Base-by-base conservation (phyloP, 2,329 filamentous ascomycete genomes). In the Colletotrichum theobromicola region DNA sequence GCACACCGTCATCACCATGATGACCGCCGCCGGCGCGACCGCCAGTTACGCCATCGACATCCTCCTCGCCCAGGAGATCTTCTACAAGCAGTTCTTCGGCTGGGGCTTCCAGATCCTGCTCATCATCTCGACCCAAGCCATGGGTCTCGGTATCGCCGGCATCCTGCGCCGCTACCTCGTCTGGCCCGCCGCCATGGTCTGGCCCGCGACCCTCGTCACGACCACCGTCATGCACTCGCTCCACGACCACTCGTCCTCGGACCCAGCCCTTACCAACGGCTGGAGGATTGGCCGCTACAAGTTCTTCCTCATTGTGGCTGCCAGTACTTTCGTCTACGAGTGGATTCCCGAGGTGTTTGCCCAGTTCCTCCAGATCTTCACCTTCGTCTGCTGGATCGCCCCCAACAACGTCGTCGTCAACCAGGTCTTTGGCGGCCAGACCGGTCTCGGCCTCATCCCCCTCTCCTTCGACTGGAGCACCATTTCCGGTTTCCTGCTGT, bases 251-350 rank as follows among this genome's bases (percentile, higher is more conserved):
- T 83, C 84, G 5, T 81, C 80, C 16, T 85, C 86, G 7, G 85
- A 90, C 76, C 87, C 89, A 2, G 79, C 84, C 61, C 88, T 87
- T 68, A 87, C 87, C 28, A 88, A 86, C 78, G 92, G 92, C 57
- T 94, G 93, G 92, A 86, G 79, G 37, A 87, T 93, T 63, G 88
- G 90, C n/a, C 89, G 91, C 66, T 93, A 92, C 81, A 87, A 87
- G 76, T 90, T 90, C 81, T 94, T 93, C 83, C 79, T 92, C 70
- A 88, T 89, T 77, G 85, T 92, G 42, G 89, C 90, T 76, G 79
- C 83, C 30, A 88, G 83, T 21, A 87, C 89, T 28, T 88, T 87
- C 73, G 80, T 87, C 46, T 89, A 90, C 77, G 73, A 75, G 60
- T 75, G 73, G 73, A 60, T 75, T 5, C 73, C 73, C 4, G 64